Base-by-base conservation (phyloP, 1,139 yeast species). In the Spencermartinsiella ligniputridi region DNA sequence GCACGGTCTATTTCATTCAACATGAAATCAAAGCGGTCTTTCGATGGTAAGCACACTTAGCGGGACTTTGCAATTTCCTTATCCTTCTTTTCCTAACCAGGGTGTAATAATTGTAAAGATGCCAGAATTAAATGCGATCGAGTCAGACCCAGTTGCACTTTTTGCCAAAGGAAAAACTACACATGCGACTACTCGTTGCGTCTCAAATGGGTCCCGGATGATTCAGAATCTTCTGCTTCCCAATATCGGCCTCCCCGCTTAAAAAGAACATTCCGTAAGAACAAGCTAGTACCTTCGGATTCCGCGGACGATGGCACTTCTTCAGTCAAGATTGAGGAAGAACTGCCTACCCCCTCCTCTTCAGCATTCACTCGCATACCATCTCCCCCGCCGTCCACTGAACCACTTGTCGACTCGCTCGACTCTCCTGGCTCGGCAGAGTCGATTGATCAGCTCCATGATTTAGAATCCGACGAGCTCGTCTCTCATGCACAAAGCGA, bases 81-180 rank as follows among this genome's bases (percentile, higher is more conserved):
- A n/a, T n/a, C n/a, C n/a, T n/a, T n/a, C n/a, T n/a, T n/a, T n/a
- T n/a, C n/a, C 32, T 27, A 27, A 27, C 32, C n/a, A 27, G 32
- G 32, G 4, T 27, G 32, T 27, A 27, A 27, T 27, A 27, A 27
- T 15, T 27, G 32, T 27, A 27, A 27, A n/a, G 32, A 27, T n/a
- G 32, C 32, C 15, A 27, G 32, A 15, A 27, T 27, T n/a, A 27
- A 27, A 27, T 27, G 32, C 15, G 32, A 27, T n/a, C 8, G 32
- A n/a, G 15, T 27, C 32, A 6, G 32, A n/a, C 32, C 32, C 15
- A 27, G 32, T 15, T 27, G 32, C 15, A 8, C 32, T 9, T 27
- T 27, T n/a, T 27, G 32, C 32, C 32, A 27, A n/a, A 9, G 32
- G 4, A 27, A 27, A n/a, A 27, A n/a, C 32, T 27, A 9, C 32